Conservation (phyloP, 495 filamentous ascomycete species). For the Hypoxylon lienhwacheense region DNA sequence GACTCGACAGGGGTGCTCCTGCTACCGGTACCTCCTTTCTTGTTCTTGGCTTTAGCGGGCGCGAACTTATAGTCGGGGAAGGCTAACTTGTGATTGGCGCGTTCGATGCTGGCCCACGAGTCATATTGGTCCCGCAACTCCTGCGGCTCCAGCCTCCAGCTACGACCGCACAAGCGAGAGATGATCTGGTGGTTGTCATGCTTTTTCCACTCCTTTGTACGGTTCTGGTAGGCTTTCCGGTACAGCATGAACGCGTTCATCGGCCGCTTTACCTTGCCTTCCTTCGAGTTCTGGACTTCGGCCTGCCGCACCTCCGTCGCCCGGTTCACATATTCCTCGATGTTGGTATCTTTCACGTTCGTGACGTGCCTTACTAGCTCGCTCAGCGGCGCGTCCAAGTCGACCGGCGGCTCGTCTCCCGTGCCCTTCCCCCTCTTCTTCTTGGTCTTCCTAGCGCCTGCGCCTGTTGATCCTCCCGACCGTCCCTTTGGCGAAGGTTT, state of each 20-base stretch:
- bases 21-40: constrained; percentile 8
- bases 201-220: constrained; percentile 77
- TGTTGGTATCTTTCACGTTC: constrained; percentile 69
- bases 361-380: constrained; percentile 66
- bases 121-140: constrained; percentile 78
- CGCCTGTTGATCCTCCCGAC: constrained; percentile 5
- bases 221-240: constrained; percentile 85
- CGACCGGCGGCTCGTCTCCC: constrained; percentile 51
- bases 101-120: constrained; percentile 75
- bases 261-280: constrained; percentile 82
- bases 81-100: constrained; percentile 79
- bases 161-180: constrained; percentile 77
- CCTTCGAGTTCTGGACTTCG: constrained; percentile 68
- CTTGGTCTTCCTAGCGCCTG: constrained; percentile 43
- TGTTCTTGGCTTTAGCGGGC: constrained; percentile 69
- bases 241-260: constrained; percentile 99
- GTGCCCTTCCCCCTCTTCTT: constrained; percentile 56
- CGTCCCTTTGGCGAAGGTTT: constrained; percentile 42
- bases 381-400: constrained; percentile 72
- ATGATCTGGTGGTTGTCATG: constrained; percentile 96
- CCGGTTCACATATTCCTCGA: constrained; percentile 79
- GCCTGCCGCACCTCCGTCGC: constrained; percentile 62
- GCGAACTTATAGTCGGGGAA: constrained; percentile 96
- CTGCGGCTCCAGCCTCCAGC: constrained; percentile 80
- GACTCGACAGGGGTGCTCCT: constrained; percentile 26